Evolutionary conservation across 2,329 filamentous ascomycete species (phyloP).

Genomic region (Trematosphaeria pertusa): DNA sequence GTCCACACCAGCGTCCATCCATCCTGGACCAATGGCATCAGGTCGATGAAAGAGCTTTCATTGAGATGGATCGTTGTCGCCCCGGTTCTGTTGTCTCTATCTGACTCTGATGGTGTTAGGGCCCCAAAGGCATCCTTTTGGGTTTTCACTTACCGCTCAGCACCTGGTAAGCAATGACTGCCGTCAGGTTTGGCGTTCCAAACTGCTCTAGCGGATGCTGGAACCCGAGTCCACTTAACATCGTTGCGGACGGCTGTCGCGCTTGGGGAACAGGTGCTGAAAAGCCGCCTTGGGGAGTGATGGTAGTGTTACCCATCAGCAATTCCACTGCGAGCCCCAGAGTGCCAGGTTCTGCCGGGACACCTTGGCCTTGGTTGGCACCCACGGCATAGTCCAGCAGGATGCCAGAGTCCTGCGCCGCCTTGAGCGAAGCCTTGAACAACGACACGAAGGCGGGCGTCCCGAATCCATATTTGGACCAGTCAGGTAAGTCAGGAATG

Average conservation of each 20-base stretch:
- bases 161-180: slow-evolving; percentile 19
- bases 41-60: slow-evolving; percentile 21
- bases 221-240: slow-evolving; percentile 11
- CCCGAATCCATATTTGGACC: slow-evolving; percentile 52
- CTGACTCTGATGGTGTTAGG: slow-evolving; percentile 5
- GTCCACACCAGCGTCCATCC: slow-evolving; percentile 19
- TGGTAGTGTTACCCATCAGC: slow-evolving; percentile 17
- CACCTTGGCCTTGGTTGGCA: slow-evolving; percentile 57
- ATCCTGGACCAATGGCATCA: slow-evolving; percentile 16
- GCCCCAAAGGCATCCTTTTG: no score
- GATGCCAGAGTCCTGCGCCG: slow-evolving; percentile 45
- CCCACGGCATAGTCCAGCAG: slow-evolving; percentile 57
- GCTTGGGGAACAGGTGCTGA: slow-evolving; percentile 15
- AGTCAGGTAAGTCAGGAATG: slow-evolving; percentile 32
- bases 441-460: slow-evolving; percentile 41
- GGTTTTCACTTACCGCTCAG: slow-evolving; percentile 2
- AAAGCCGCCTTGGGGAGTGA: slow-evolving; percentile 13
- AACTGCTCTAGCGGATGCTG: slow-evolving; percentile 25
- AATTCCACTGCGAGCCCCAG: slow-evolving; percentile 23
- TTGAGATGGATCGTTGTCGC: slow-evolving; percentile 11
- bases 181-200: slow-evolving; percentile 18
- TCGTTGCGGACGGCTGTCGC: slow-evolving; percentile 3
- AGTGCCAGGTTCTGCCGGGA: slow-evolving; percentile 42
- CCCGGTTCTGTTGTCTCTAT: background rate
- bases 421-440: slow-evolving; percentile 37